Evolutionary conservation across 495 filamentous ascomycete genomes (phyloP).

Genomic region (Lepidopterella palustris): DNA sequence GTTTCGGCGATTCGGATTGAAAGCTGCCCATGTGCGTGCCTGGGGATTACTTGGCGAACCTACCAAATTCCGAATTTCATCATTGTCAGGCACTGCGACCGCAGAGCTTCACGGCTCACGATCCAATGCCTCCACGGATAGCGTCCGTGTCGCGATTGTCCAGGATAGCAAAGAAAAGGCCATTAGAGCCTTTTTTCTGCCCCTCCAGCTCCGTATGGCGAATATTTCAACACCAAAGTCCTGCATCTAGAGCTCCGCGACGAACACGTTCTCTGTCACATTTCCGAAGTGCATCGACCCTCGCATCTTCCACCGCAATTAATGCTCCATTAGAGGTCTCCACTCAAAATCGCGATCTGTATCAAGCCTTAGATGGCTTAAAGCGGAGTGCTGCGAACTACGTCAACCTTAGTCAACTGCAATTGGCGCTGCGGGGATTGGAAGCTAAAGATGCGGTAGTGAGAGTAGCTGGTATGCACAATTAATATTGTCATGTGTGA

Average conservation of each 20-base stretch:
- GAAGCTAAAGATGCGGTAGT: constrained; percentile 59
- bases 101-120: not conserved
- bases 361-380: constrained; percentile 55
- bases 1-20: not conserved
- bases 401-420: constrained; percentile 68
- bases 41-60: not conserved
- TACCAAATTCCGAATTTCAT: not conserved
- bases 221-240: constrained; percentile 11
- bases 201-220: constrained; percentile 23
- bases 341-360: constrained; percentile 42
- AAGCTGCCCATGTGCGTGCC: no score
- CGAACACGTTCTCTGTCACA: not conserved
- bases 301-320: constrained; percentile 35
- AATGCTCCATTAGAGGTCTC: constrained; percentile 33
- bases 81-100: not conserved
- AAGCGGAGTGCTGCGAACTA: constrained; percentile 56
- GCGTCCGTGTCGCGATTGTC: constrained; percentile 20
- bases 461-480: constrained; percentile 52
- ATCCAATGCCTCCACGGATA: constrained; percentile 29
- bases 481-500: not conserved
- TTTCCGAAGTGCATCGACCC: constrained; percentile 37
- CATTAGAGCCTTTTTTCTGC: constrained; percentile 15
- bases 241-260: not conserved
- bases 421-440: constrained; percentile 72
- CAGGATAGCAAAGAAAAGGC: constrained; percentile 3